These are phyloP conservation scores for Hortiboletus campestris DNA, from an alignment of 768 basidiomycete species.

Conservation along the genomic window DNA sequence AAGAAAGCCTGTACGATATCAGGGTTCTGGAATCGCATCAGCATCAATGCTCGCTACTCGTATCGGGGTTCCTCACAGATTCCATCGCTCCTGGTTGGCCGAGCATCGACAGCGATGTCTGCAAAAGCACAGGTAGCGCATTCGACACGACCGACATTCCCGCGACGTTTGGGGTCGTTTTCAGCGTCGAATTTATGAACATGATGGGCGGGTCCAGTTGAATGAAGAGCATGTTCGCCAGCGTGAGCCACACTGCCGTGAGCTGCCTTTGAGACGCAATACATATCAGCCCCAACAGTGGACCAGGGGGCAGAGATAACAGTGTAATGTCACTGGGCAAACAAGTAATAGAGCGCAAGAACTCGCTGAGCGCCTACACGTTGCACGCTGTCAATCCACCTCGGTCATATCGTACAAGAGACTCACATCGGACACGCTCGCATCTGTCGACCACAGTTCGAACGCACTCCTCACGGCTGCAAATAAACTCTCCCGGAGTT, in stretches of 20 bases:
- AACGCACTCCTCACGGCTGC: constrained; percentile 57
- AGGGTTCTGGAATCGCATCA: constrained; percentile 61
- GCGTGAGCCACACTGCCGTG: constrained; percentile 80
- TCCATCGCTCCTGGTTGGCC: constrained; percentile 65
- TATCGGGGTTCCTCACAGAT: constrained; percentile 43
- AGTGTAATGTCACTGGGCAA: constrained; percentile 75
- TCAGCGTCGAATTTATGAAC: constrained; percentile 41
- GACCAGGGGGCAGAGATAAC: constrained; percentile 76
- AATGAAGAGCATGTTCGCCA: constrained; percentile 75
- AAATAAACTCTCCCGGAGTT: constrained; percentile 67
- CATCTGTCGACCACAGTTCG: constrained; percentile 78
- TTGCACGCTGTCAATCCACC: constrained; percentile 1
- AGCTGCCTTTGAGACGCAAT: constrained; percentile 67
- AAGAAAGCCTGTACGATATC: constrained; percentile 92
- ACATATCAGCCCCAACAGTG: constrained; percentile 78
- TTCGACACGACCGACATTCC: constrained; percentile 55
- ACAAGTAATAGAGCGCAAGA: constrained; percentile 84
- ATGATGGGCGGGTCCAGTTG: constrained; percentile 75
- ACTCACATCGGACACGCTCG: constrained; percentile 73
- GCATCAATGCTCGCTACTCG: background rate
- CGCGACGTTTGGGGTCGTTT: constrained; percentile 51
- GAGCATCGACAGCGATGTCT: constrained; percentile 53
- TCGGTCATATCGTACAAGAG: background rate
- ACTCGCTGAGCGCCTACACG: constrained; percentile 69
- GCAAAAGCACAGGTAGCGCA: constrained; percentile 56